phyloP scores from a whole-genome alignment of 1,284 basidiomycete genomes.

The Peniophora sp. region DNA sequence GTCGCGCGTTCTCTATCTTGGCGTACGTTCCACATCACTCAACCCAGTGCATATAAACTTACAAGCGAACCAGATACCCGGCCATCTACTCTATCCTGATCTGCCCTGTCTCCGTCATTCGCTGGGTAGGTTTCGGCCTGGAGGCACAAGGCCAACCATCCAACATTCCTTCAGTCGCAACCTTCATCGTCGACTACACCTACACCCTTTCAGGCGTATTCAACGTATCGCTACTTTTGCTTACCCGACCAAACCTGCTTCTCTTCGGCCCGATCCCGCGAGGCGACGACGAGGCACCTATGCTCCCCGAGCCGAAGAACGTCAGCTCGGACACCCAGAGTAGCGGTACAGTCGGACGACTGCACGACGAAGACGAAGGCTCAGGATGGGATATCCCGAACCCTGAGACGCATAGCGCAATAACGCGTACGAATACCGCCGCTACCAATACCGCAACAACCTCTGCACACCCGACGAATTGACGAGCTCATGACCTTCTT shows the following conservation, averaged over 20 bases:
- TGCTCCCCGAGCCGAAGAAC: background rate
- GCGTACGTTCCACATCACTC: slow-evolving; percentile 28
- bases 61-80: slow-evolving; percentile 24
- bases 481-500: background rate
- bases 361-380: background rate
- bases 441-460: background rate
- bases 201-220: slow-evolving; percentile 41
- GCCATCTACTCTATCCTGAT: slow-evolving; percentile 21
- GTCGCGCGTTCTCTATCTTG: slow-evolving; percentile 36
- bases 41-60: background rate
- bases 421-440: background rate
- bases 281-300: background rate
- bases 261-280: slow-evolving; percentile 5
- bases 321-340: background rate
- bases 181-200: slow-evolving; percentile 32
- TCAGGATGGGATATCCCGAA: background rate
- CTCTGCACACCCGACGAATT: background rate
- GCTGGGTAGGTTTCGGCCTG: slow-evolving; percentile 32
- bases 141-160: slow-evolving; percentile 5
- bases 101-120: slow-evolving; percentile 21
- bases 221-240: slow-evolving; percentile 37
- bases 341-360: background rate
- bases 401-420: background rate
- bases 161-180: slow-evolving; percentile 29
- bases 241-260: slow-evolving; percentile 29